A percentile compares a stretch with the other conserved stretches of the same genome.
phyloP scores from a whole-genome alignment of 202 grass and related monocot genomes.

The Carex sylvatica region DNA sequence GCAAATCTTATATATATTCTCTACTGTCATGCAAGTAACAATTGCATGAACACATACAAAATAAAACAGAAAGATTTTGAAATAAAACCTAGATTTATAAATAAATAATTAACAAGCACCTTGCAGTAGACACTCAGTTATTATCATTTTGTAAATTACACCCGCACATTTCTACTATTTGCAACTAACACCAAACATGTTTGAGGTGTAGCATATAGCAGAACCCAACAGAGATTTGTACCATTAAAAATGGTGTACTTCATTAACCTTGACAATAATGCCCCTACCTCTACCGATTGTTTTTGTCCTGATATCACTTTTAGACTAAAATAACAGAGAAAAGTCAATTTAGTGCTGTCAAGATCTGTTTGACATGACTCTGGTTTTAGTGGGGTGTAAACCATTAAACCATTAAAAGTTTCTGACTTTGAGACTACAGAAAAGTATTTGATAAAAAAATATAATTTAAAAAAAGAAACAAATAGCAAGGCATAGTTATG shows the following conservation, averaged over 20 bases:
- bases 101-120: not conserved
- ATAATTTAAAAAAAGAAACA: not conserved
- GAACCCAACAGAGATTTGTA: not conserved
- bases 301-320: not conserved
- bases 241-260: not conserved
- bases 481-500: not conserved
- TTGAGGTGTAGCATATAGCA: not conserved
- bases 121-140: not conserved
- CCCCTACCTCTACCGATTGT: not conserved
- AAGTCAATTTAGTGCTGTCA: not conserved
- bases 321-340: not conserved
- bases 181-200: not conserved
- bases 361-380: not conserved
- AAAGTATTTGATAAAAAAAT: not conserved
- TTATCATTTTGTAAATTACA: not conserved
- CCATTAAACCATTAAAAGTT: not conserved
- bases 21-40: not conserved
- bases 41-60: not conserved
- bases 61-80: not conserved
- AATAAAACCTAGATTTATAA: not conserved
- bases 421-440: not conserved
- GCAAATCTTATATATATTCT: not conserved
- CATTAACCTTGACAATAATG: not conserved
- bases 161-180: not conserved
- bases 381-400: not conserved